Evolutionary conservation across 2,329 filamentous ascomycete species (phyloP), one percentile per base, ranked within the genome.

Genomic region (Penicillium sp.): DNA sequence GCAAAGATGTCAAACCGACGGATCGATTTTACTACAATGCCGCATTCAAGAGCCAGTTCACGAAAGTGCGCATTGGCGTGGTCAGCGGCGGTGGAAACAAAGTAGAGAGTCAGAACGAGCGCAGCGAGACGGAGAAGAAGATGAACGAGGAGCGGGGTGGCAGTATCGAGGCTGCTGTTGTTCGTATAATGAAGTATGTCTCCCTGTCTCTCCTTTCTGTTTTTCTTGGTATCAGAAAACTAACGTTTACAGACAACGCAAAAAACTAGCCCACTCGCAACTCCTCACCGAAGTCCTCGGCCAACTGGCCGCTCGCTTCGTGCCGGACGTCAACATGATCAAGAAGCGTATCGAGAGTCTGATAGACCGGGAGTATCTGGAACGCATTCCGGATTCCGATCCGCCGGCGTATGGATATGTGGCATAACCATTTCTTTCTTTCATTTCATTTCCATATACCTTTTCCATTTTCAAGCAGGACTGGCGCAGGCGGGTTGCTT

Each of bases 11-110:
- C 60, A 92, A 90, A 64, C 73, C 84, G 0, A 84, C 84, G 0
- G 93, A 97, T 71, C 81, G 76, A 24, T 97, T 97, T 71, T 81
- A 77, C 8, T 96, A 92, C 79, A 97, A 97, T 68, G 78, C 86
- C 30, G 79, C 84, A 14, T 97, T 96, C 74, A 80, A 84, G 48
- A 92, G 89, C 74, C 91, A 90, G 68, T 86, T 89, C 50, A 82
- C 94, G 66, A 91, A 90, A 71, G 90, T 97, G 74, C 96, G 96
- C 72, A 90, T 94, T 20, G 90, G 90, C 21, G 88, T 94, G 5
- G 88, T 96, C 63, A 89, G 81, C 52, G 74, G 84, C 50, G 84
- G 86, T 1, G 83, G 87, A 18, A 95, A 91, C 69, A 94, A 91
- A 74, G 89, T 96, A 0, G 93, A 97, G 74, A 90, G 84, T 52